A percentile compares a stretch with the other conserved stretches of the same genome.
Evolutionary conservation across 352 stramenopile species (phyloP).

Genomic region (Chloridella minuta): DNA sequence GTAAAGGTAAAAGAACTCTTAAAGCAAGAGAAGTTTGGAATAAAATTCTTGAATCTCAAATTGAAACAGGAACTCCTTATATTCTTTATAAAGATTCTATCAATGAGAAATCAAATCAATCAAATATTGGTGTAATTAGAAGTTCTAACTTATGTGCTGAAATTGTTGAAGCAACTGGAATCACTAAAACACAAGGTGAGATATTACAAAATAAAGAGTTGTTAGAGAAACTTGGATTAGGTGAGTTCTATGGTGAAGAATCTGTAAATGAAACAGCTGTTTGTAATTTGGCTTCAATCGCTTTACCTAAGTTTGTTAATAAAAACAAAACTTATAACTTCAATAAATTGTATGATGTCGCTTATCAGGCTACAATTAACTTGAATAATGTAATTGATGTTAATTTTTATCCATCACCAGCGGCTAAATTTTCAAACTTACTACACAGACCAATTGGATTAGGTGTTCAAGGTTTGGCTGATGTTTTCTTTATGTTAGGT

Average conservation of each 20-base stretch:
- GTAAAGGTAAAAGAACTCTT: conserved; percentile 59
- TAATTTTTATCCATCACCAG: conserved; percentile 85
- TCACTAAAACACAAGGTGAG: too few relatives aligned
- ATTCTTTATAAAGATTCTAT: conserved; percentile 99
- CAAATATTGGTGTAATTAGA: conserved; percentile 94
- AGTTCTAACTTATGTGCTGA: conserved; percentile 96
- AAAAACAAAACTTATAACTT: conserved; percentile 55
- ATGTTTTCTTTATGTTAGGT: conserved; percentile 83
- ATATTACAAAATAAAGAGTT: too few relatives aligned
- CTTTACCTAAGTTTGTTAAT: conserved; percentile 72
- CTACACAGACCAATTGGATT: conserved; percentile 87
- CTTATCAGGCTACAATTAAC: conserved; percentile 78
- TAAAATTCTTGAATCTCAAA: conserved; percentile 79
- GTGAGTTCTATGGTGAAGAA: too few relatives aligned
- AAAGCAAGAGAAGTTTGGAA: conserved; percentile 92
- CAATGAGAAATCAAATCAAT: conserved; percentile 75
- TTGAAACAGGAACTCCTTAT: conserved; percentile 95
- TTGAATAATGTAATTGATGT: conserved; percentile 96
- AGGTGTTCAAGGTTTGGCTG: conserved; percentile 81
- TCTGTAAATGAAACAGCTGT: conserved; percentile 82
- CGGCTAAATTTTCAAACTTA: conserved; percentile 61
- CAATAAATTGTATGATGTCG: conserved; percentile 50
- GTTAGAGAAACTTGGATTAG: too few relatives aligned
- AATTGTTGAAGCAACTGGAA: conserved; percentile 93
- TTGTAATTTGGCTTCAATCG: conserved; percentile 93